Evolutionary conservation across 176 grass and related monocot genomes (phyloP), one percentile per base, ranked within the genome.

Genomic region (Aegilops sharonensis): DNA sequence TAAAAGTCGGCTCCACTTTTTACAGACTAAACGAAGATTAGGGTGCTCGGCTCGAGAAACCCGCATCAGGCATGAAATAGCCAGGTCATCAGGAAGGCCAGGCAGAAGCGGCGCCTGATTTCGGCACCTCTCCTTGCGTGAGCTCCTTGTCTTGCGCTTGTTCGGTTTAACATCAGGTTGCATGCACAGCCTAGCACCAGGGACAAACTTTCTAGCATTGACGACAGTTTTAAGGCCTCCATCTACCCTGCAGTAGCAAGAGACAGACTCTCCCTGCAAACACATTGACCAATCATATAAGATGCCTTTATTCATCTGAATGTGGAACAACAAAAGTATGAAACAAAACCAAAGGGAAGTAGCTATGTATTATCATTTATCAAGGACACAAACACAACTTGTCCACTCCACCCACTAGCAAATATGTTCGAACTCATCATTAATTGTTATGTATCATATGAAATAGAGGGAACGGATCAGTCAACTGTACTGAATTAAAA

Each of bases 81-180:
- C 95, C 45, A 98, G 83, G 87, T 98, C 95, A 74, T 98, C 95
- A 65, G 95, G 95, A 61, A 98, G 91, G 79, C 95, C 93, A 89
- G 95, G 93, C 21, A 98, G 78, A 37, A 98, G 85, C 72, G 95
- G 93, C 11, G 91, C 75, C 60, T 90, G 95, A 66, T 61, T 70
- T 66, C 86, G 83, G 14, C 31, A 82, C 54, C 91, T 88, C 54
- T 98, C 95, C 66, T 80, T 93, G 60, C 93, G 89, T 62, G 93
- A 93, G 77, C 71, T 93, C 79, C 85, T 88, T 24, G 85, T 54
- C 31, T 91, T 92, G 52, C 79, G 88, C 20, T 89, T 88, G 76
- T 84, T 93, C 27, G 85, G 95, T 92, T 90, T 98, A 21, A 93
- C 90, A 52, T 92, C 89, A 77, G 92, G 84, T 82, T 94, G 92